Base-by-base conservation (phyloP, 2,329 filamentous ascomycete species). In the Cercospora citrullina region DNA sequence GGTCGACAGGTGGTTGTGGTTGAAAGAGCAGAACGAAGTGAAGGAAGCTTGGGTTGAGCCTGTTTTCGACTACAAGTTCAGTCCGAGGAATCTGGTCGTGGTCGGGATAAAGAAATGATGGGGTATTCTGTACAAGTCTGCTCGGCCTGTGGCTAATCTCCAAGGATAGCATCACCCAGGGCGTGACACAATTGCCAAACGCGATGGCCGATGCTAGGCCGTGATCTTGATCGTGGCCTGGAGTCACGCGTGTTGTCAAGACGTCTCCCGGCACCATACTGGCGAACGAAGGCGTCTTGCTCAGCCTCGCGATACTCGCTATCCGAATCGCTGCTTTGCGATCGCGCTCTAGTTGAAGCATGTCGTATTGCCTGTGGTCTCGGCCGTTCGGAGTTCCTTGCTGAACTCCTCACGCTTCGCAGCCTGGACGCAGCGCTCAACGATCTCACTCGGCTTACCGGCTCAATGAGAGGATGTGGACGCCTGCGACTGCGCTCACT, bases 61-160 rank as follows among this genome's bases (percentile, higher is more conserved):
- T 0, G 93, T 97, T 4, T 98, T 98, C 81, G 93, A 96, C 72
- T 97, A 96, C 79, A 83, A 81, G 42, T 81, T 91, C 77, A 97
- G 93, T 78, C 95, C 95, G 59, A 85, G 95, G 70, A 98, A 99
- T 80, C 79, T 98, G 75, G 94, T 96, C 1, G 91, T 99, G 4
- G 94, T 98, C 31, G 95, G 94, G 0, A 86, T 98, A 60, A 97
- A 97, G 82, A 87, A 67, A 39, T 74, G 69, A 74, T 48, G 16
- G 5, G 3, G 33, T 16, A 6, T n/a, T 14, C 2, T 3, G 33
- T 5, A 1, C 1, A 57, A 23, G 7, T 31, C 10, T 39, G 12
- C 31, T 36, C 28, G 12, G 16, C 6, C 21, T 18, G 18, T 10
- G n/a, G 4, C 14, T 45, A 30, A 9, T 48, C 62, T 23, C 51